Base-by-base conservation (phyloP, 2,329 filamentous ascomycete genomes). In the Cercospora sp. region DNA sequence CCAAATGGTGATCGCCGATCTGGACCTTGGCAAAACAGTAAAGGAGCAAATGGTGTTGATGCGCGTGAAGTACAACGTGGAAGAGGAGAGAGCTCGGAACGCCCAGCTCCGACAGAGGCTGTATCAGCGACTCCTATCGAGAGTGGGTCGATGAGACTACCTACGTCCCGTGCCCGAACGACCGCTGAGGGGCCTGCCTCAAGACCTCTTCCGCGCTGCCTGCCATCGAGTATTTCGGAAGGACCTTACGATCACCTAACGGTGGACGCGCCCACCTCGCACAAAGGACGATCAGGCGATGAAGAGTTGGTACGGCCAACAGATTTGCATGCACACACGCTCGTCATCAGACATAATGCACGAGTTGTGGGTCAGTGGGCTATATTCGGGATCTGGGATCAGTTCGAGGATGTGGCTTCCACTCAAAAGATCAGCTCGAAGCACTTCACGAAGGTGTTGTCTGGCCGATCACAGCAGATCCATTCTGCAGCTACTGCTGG, bases 1-100 rank as follows among this genome's bases (percentile, higher is more conserved):
- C 12, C 81, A 84, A 69, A 81, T 81, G 65, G 76, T 83, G 12
- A 76, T 84, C 66, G 81, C 79, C 2, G 80, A 83, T 66, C 77
- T 84, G 60, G 76, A 80, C 60, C 65, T 83, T 28, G 69, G 78
- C 62, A 77, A 80, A 66, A 81, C 81, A 0, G 71, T 83, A 33
- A 75, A 78, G 7, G 79, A 82, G 42, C 80, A 83, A 65, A 78
- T 82, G 68, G 72, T 74, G 66, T 9, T 64, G 62, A 63, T 63
- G 39, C 26, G 51, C 33, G 20, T 42, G 33, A 45, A 58, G 28
- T 31, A 59, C 9, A 20, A 33, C 30, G 18, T 59, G 30, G 55
- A 59, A 36, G 55, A 59, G 26, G 55, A 59, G 30, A 59, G 55
- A 20, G 55, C 55, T 13, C 55, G 18, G 2, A 59, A 59, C 6